These are phyloP conservation scores for Apostasia shenzhenica DNA, from an alignment of 106 monocot species.

Conservation along the genomic window DNA sequence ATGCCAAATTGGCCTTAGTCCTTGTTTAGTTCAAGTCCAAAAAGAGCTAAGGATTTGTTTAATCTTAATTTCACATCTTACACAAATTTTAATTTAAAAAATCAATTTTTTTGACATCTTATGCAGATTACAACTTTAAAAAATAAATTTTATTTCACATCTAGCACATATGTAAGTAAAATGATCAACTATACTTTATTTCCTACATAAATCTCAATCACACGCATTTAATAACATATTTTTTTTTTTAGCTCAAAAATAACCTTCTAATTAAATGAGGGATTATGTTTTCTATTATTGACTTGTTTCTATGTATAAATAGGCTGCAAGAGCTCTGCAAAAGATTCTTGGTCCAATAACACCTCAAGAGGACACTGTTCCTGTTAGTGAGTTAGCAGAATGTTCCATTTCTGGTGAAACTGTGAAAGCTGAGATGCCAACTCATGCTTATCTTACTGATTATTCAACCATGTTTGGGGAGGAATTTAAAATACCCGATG, in stretches of 20 bases:
- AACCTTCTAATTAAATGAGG: too few species aligned
- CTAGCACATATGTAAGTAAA: not conserved
- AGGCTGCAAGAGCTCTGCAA: constrained; percentile 71
- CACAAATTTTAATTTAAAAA: too few species aligned
- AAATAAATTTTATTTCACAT: too few species aligned
- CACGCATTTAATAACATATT: too few species aligned
- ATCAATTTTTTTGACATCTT: too few species aligned
- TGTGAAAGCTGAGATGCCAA: constrained; percentile 19
- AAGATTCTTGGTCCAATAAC: constrained; percentile 42
- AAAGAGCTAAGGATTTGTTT: too few species aligned
- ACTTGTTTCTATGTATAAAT: constrained; percentile 1
- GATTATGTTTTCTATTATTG: constrained; percentile 1
- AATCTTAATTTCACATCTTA: too few species aligned
- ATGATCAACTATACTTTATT: not conserved
- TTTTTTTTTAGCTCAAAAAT: too few species aligned
- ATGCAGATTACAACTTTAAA: too few species aligned
- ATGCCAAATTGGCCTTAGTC: too few species aligned
- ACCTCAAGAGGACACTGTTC: constrained; percentile 14
- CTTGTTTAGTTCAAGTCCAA: too few species aligned
- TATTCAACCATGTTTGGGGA: constrained; percentile 92
- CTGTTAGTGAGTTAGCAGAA: constrained; percentile 12
- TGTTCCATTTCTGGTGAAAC: constrained; percentile 32
- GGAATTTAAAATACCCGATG: constrained; percentile 56
- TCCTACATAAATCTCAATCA: not conserved
- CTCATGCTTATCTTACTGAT: constrained; percentile 40